Evolutionary conservation across 148 eudicot species (phyloP).

Genomic region (Chenopodium suecicum): DNA sequence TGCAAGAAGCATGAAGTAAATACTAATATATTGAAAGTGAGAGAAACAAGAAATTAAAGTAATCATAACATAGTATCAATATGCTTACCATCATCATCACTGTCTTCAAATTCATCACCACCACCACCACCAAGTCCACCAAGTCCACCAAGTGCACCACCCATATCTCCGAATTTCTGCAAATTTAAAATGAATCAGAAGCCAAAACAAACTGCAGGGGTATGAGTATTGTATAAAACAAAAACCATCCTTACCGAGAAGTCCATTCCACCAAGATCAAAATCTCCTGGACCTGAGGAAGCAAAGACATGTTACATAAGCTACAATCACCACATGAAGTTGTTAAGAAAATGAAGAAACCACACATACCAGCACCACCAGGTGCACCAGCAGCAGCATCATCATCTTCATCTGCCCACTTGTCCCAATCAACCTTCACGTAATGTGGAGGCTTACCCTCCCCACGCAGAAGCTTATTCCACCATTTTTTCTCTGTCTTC

Average conservation of each 20-base stretch:
- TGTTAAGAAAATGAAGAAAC: not conserved
- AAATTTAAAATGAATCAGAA: constrained; percentile 16
- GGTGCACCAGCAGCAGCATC: constrained; percentile 28
- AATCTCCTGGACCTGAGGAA: constrained; percentile 54
- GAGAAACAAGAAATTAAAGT: not conserved
- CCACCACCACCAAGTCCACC: constrained; percentile 40
- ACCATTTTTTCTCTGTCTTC: constrained; percentile 87
- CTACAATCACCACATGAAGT: not conserved
- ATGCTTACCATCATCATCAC: constrained; percentile 51
- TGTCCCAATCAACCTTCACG: constrained; percentile 98
- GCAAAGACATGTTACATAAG: not conserved
- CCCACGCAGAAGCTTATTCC: constrained; percentile 71
- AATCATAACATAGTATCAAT: not conserved
- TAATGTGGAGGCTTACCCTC: constrained; percentile 83
- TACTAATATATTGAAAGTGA: not conserved
- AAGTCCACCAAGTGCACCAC: constrained; percentile 30
- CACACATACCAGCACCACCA: constrained; percentile 26
- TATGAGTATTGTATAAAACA: not conserved
- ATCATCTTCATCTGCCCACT: constrained; percentile 98
- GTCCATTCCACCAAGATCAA: constrained; percentile 92
- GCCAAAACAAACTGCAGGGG: not conserved
- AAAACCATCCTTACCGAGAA: constrained; percentile 64
- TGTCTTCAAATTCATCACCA: constrained; percentile 67
- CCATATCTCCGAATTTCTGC: constrained; percentile 84
- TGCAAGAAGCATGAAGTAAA: not conserved